These are phyloP conservation scores for Protomyces lactucae-debilis DNA, from an alignment of 1,139 yeast genomes.

Conservation along the genomic window DNA sequence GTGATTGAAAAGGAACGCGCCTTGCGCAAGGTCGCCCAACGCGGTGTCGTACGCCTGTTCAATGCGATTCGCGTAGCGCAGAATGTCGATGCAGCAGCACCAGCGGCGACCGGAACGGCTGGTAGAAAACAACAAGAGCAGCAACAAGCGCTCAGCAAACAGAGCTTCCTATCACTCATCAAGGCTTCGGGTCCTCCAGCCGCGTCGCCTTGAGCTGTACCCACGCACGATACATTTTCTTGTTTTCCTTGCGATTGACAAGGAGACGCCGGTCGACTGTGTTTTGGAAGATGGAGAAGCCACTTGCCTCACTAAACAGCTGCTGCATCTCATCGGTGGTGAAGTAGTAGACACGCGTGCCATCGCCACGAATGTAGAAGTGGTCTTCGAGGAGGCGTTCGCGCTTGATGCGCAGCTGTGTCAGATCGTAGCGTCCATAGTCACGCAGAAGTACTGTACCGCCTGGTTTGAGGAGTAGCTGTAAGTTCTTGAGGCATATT, in stretches of 20 bases:
- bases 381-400: slow-evolving; percentile 83
- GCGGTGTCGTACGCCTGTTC: slow-evolving; percentile 81
- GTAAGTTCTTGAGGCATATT: slow-evolving; percentile 64
- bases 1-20: slow-evolving; percentile 64
- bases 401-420: slow-evolving; percentile 90
- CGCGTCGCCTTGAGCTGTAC: slow-evolving; percentile 47
- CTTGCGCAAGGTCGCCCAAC: slow-evolving; percentile 79
- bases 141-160: slow-evolving; percentile 28
- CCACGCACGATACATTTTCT: slow-evolving; percentile 97
- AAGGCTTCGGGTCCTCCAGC: not conserved
- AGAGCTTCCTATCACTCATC: slow-evolving; percentile 29
- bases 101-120: slow-evolving; percentile 6
- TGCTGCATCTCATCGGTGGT: slow-evolving; percentile 79
- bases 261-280: slow-evolving; percentile 86
- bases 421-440: slow-evolving; percentile 91
- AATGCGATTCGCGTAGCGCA: slow-evolving; percentile 89
- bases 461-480: slow-evolving; percentile 74
- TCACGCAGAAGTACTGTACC: slow-evolving; percentile 87
- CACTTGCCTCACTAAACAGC: slow-evolving; percentile 47
- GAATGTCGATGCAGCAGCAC: slow-evolving; percentile 36
- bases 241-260: slow-evolving; percentile 83
- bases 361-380: slow-evolving; percentile 95
- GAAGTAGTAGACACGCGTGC: slow-evolving; percentile 93
- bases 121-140: slow-evolving; percentile 14
- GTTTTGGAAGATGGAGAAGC: slow-evolving; percentile 65